Evolutionary conservation across 129 eudicot genomes (phyloP).

Genomic region (Flaveria trinervia): DNA sequence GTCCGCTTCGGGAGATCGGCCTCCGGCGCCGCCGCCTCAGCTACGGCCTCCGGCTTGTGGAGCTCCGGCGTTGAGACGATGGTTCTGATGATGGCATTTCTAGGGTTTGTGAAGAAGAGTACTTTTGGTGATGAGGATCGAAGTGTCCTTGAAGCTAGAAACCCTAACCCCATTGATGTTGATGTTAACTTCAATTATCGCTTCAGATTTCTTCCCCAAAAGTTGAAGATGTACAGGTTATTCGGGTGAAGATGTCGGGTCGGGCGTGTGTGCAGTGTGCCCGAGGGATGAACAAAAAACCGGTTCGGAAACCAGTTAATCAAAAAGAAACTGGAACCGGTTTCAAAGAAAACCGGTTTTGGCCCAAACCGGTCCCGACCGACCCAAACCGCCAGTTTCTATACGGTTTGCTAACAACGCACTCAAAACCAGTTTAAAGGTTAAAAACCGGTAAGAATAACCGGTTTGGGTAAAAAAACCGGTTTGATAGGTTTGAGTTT

Average conservation of each 20-base stretch:
- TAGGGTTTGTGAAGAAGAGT: slow-evolving; percentile 18
- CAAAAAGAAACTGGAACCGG: no score
- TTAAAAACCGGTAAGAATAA: no score
- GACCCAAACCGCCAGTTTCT: no score
- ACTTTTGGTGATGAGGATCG: slow-evolving; percentile 43
- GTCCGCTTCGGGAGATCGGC: slow-evolving; percentile 63
- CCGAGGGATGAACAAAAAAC: not conserved
- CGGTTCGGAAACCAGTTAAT: no score
- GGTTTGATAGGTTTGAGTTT: no score
- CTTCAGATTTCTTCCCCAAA: not conserved
- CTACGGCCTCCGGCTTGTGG: slow-evolving; percentile 55
- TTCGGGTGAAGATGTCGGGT: not conserved
- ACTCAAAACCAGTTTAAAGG: no score
- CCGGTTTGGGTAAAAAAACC: no score
- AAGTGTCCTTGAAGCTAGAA: slow-evolving; percentile 71
- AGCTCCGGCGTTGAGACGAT: slow-evolving; percentile 78
- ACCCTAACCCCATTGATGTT: slow-evolving; percentile 58
- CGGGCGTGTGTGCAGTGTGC: slow-evolving; percentile 30
- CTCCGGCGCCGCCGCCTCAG: slow-evolving; percentile 26
- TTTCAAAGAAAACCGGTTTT: no score
- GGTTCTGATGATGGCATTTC: slow-evolving; percentile 39
- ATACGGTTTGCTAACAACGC: no score
- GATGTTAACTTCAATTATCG: slow-evolving; percentile 7
- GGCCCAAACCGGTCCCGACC: no score
- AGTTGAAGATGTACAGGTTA: not conserved